Base-by-base conservation (phyloP, 768 basidiomycete genomes). In the Pleurotus djamor region DNA sequence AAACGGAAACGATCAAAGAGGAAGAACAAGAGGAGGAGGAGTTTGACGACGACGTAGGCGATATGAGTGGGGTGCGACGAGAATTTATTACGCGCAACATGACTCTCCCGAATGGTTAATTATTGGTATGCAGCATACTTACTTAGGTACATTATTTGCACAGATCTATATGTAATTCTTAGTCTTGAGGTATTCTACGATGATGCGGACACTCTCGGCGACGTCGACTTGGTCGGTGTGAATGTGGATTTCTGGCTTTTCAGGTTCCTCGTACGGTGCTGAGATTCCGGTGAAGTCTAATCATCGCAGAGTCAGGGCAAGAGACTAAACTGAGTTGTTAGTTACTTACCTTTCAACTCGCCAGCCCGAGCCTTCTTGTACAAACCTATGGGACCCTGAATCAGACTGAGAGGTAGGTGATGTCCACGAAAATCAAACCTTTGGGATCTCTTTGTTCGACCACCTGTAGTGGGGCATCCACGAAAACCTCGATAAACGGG, bases 251-350 rank as follows among this genome's bases (percentile, higher is more conserved):
- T 98, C 97, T 45, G 97, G 89, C 12, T 75, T 74, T 58, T 80
- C 79, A 14, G 97, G 97, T 4, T 87, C 84, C 74, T 98, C 97
- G 72, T 98, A 98, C 14, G 97, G 97, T 4, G 97, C 94, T 17
- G 94, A 96, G 70, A 98, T 90, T 5, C 97, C 97, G 49, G 97
- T 98, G 76, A 99, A 99, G 58, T 98, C 97, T 98, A 47, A n/a
- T 3, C 21, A 28, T 28, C 21, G 21, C 21, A 28, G 21, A 28
- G 21, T 28, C 21, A 28, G 21, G 2, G 21, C 21, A 35, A 57
- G 45, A 32, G 51, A 28, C 59, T 10, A 54, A 48, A 32, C 36
- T 41, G 5, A 3, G 35, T 35, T 45, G 14, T n/a, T 35, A 54
- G 12, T 34, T 17, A 16, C 47, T 43, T 59, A 94, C 96, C 94